Evolutionary conservation across 192 early-diverging fungal species (phyloP).

Genomic region (Podila clonocystis): DNA sequence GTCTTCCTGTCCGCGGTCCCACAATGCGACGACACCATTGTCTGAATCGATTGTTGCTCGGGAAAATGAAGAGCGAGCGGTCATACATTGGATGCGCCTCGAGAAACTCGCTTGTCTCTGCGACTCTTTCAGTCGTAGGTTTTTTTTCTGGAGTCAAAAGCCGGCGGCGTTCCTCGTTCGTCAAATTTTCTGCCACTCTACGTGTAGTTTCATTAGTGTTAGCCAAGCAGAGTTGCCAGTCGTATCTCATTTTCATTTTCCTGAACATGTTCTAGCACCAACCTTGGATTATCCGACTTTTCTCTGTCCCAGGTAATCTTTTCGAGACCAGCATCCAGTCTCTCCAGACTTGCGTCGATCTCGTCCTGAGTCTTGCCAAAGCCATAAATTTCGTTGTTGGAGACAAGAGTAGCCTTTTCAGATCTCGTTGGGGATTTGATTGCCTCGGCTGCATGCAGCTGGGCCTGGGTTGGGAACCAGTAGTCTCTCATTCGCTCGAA

Average conservation of each 20-base stretch:
- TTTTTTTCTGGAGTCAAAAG: not conserved
- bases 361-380: conserved; percentile 48
- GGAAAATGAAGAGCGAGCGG: conserved; percentile 64
- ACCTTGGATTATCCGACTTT: not conserved
- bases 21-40: conserved; percentile 62
- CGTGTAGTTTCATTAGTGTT: not conserved
- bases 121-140: not conserved
- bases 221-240: not conserved
- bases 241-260: not conserved
- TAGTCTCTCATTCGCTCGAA: conserved; percentile 32
- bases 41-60: conserved; percentile 57
- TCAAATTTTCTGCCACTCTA: not conserved
- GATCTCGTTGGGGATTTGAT: not conserved
- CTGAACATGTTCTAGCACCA: not conserved
- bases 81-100: conserved; percentile 52
- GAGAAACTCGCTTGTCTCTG: conserved; percentile 31
- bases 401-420: conserved; percentile 5
- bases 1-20: conserved; percentile 56
- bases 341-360: conserved; percentile 36
- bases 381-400: conserved; percentile 6
- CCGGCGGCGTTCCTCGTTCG: not conserved
- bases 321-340: conserved; percentile 38
- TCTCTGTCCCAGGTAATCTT: conserved; percentile 44
- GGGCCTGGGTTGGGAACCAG: conserved; percentile 41
- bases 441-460: conserved; percentile 19